phyloP scores from a whole-genome alignment of 169 alveolate species.

The Cryptosporidium parvum region DNA sequence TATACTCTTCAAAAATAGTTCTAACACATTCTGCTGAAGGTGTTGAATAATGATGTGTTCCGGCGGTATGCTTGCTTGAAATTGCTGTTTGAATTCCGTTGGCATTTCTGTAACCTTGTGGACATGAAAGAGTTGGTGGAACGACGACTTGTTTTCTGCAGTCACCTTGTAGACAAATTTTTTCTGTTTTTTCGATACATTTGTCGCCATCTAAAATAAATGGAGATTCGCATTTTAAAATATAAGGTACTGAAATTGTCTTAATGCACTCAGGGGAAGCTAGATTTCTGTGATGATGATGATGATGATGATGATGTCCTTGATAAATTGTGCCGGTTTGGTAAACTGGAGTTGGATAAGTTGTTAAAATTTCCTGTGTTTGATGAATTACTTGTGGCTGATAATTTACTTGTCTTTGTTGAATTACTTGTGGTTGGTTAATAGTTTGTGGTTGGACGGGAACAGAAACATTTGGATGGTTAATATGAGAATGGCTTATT shows the following conservation, averaged over 20 bases:
- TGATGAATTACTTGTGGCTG: slow-evolving; percentile 26
- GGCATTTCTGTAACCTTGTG: slow-evolving; percentile 68
- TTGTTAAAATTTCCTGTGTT: slow-evolving; percentile 5
- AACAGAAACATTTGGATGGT: not conserved
- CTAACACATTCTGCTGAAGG: slow-evolving; percentile 74
- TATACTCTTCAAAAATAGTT: slow-evolving; percentile 67
- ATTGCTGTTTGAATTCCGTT: slow-evolving; percentile 75
- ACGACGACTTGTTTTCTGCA: slow-evolving; percentile 57
- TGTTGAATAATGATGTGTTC: slow-evolving; percentile 38
- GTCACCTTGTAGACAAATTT: slow-evolving; percentile 67
- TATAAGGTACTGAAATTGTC: slow-evolving; percentile 61
- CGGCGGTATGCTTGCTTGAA: slow-evolving; percentile 38
- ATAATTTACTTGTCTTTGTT: slow-evolving; percentile 11
- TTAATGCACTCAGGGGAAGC: slow-evolving; percentile 66
- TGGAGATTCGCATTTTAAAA: slow-evolving; percentile 66
- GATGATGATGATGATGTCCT: slow-evolving; percentile 63
- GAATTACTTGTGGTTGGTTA: slow-evolving; percentile 15
- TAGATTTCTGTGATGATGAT: slow-evolving; percentile 47
- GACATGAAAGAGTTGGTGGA: slow-evolving; percentile 53
- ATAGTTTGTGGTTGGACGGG: slow-evolving; percentile 17
- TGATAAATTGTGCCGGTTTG: slow-evolving; percentile 19
- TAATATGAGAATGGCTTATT: not conserved
- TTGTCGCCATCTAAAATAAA: slow-evolving; percentile 68
- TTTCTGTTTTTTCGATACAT: slow-evolving; percentile 65
- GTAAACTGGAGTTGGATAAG: slow-evolving; percentile 18